Conservation (phyloP, 2,329 filamentous ascomycete genomes). For the Fusarium sacchari region DNA sequence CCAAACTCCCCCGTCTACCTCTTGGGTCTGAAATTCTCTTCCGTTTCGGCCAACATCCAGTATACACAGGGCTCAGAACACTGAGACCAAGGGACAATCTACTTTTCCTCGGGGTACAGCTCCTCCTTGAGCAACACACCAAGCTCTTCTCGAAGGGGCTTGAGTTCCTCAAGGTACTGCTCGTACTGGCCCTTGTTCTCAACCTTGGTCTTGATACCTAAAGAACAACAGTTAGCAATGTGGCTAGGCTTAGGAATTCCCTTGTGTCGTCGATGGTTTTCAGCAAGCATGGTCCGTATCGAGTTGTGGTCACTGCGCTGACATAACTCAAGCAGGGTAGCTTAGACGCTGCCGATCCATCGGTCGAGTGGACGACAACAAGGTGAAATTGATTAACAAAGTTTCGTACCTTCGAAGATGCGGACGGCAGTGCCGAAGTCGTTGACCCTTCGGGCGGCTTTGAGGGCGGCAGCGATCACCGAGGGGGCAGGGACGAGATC, state of each 20-base stretch:
- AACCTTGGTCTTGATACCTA: constrained; percentile 98
- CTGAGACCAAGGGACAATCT: constrained; percentile 45
- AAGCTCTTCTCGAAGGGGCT: constrained; percentile 91
- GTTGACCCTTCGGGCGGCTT: constrained; percentile 94
- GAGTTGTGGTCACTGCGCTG: constrained; percentile 18
- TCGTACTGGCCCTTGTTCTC: constrained; percentile 98
- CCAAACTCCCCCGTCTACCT: constrained; percentile 47
- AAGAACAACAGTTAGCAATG: constrained; percentile 30
- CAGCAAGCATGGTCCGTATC: background rate
- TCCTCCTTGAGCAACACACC: constrained; percentile 92
- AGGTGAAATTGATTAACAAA: constrained; percentile 25
- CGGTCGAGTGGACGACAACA: constrained; percentile 20
- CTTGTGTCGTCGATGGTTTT: background rate
- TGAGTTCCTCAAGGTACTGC: constrained; percentile 93
- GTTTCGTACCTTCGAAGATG: constrained; percentile 90
- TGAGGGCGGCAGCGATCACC: constrained; percentile 90
- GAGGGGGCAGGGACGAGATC: constrained; percentile 96
- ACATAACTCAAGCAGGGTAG: constrained; percentile 3
- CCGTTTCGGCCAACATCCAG: constrained; percentile 48
- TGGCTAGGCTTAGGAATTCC: background rate
- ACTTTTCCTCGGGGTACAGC: constrained; percentile 78
- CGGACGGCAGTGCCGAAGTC: constrained; percentile 98
- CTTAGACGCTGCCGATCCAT: constrained; percentile 5
- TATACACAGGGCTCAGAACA: constrained; percentile 47
- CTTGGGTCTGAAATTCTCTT: constrained; percentile 41